These are phyloP conservation scores for Kickxella alabastrina DNA, from an alignment of 192 early-diverging fungal genomes.

Conservation along the genomic window DNA sequence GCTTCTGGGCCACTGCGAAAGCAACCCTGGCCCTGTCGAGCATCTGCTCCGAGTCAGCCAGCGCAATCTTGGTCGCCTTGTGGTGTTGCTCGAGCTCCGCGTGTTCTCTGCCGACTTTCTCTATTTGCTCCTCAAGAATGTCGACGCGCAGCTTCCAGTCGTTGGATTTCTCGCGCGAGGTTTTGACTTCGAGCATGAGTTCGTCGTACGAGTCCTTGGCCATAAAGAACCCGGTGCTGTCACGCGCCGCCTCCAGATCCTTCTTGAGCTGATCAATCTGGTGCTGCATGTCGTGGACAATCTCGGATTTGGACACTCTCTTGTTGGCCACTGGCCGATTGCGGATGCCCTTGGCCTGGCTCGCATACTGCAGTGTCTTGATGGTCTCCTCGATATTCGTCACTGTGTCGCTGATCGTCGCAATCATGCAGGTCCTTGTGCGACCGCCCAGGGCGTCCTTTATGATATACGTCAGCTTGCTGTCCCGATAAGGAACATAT, in stretches of 20 bases:
- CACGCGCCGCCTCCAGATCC: constrained; percentile 76
- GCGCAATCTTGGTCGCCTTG: constrained; percentile 32
- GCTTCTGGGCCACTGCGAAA: constrained; percentile 19
- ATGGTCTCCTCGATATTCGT: constrained; percentile 64
- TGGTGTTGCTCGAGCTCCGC: constrained; percentile 1
- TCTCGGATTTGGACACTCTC: constrained; percentile 75
- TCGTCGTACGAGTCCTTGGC: constrained; percentile 60
- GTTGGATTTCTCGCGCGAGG: constrained; percentile 13
- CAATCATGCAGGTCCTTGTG: constrained; percentile 95
- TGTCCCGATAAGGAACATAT: constrained; percentile 75
- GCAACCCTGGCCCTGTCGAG: constrained; percentile 30
- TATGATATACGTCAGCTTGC: constrained; percentile 85
- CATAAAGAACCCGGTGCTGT: constrained; percentile 81
- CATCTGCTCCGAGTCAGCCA: constrained; percentile 24
- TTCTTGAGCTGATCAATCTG: constrained; percentile 76
- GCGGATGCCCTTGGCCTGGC: constrained; percentile 70
- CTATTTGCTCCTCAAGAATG: constrained; percentile 21
- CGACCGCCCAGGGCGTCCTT: constrained; percentile 88
- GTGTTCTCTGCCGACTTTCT: constrained; percentile 2
- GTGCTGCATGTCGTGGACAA: constrained; percentile 74
- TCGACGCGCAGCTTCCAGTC: constrained; percentile 38
- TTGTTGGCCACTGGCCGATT: constrained; percentile 75
- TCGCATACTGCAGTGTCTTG: constrained; percentile 75
- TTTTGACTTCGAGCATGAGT: constrained; percentile 19
- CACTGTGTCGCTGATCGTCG: constrained; percentile 80